Percentiles rank a stretch among this genome's conserved stretches.
Evolutionary conservation across 1,284 basidiomycete genomes (phyloP).

Genomic region (Ceratobasidium sp.): DNA sequence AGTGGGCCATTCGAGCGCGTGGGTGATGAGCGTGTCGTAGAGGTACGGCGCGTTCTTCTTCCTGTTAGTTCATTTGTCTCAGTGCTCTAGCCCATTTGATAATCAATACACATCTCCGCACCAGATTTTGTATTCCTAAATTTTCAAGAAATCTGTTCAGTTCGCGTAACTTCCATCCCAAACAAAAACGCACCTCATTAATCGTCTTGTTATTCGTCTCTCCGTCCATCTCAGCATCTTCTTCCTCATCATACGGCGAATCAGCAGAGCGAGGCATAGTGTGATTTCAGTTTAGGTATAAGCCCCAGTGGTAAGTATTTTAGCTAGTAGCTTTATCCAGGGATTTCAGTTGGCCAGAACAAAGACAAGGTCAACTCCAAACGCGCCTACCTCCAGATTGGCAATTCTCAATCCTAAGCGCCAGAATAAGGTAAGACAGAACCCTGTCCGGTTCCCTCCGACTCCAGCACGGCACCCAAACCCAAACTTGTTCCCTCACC

Average conservation of each 20-base stretch:
- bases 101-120: conserved; percentile 50
- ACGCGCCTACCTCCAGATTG: conserved; percentile 21
- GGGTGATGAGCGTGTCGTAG: conserved; percentile 97
- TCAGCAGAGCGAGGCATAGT: conserved; percentile 32
- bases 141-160: conserved; percentile 10
- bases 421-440: not conserved
- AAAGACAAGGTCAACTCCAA: conserved; percentile 2
- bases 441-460: conserved; percentile 41
- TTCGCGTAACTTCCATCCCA: conserved; percentile 42
- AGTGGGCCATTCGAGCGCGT: conserved; percentile 98
- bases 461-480: not conserved
- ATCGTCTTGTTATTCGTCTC: conserved; percentile 91
- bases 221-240: conserved; percentile 83
- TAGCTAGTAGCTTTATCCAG: not conserved
- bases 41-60: conserved; percentile 98
- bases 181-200: conserved; percentile 74
- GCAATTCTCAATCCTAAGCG: conserved; percentile 28
- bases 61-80: conserved; percentile 59
- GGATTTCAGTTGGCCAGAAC: not conserved
- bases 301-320: not conserved
- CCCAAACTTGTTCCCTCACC: conserved; percentile 2
- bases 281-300: conserved; percentile 32
- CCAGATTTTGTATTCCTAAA: conserved; percentile 86
- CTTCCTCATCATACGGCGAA: conserved; percentile 71
- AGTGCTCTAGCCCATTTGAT: not conserved